These are phyloP conservation scores for Ehretia macrophylla DNA, from an alignment of 257 asterid genomes.

Conservation along the genomic window DNA sequence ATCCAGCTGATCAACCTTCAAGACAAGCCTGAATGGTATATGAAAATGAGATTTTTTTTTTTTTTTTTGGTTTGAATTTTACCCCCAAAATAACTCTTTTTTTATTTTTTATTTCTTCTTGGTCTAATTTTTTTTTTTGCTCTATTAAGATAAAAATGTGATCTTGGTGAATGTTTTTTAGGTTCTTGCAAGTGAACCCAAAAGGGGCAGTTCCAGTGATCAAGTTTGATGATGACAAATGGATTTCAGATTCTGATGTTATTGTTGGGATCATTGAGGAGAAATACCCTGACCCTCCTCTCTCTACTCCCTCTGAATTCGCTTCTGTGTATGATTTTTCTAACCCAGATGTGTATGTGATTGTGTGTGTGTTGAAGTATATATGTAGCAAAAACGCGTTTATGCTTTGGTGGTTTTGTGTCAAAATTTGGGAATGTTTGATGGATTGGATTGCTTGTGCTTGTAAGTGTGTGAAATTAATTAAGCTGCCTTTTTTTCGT, in stretches of 20 bases:
- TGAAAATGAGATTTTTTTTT: not conserved
- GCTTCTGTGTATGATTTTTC: conserved; percentile 55
- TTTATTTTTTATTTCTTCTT: not conserved
- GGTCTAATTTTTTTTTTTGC: not conserved
- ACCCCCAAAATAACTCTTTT: no score
- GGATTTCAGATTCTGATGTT: conserved; percentile 81
- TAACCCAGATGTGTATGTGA: not conserved
- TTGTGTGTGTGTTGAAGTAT: not conserved
- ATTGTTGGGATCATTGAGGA: conserved; percentile 68
- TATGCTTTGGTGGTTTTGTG: no score
- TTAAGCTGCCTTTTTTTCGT: no score
- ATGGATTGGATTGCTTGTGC: no score
- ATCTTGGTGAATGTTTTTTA: conserved; percentile 14
- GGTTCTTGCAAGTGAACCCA: conserved; percentile 70
- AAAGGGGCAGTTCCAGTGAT: conserved; percentile 79
- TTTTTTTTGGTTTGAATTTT: not conserved
- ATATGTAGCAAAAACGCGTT: not conserved
- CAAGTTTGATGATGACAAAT: conserved; percentile 66
- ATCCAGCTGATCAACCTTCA: conserved; percentile 41
- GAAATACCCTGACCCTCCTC: conserved; percentile 69
- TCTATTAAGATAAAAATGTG: not conserved
- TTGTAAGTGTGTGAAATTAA: no score
- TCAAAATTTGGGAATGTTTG: no score
- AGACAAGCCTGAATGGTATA: conserved; percentile 69
- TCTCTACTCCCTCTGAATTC: conserved; percentile 53